phyloP scores from a whole-genome alignment of 192 early-diverging fungal genomes.

The Thoreauomyces humboldtii region DNA sequence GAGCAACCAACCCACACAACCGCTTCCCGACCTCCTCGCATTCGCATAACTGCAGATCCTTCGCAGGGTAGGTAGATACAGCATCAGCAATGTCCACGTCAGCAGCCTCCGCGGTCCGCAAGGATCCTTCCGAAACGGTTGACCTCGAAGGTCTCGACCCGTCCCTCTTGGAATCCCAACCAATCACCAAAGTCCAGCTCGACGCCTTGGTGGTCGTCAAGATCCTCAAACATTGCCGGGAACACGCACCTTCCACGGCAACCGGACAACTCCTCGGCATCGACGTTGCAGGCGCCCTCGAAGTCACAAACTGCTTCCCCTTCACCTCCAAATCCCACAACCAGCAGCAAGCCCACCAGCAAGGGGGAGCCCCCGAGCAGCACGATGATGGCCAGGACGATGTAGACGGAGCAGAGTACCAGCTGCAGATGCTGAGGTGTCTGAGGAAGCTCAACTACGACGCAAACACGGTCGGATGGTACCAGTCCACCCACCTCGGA shows the following conservation, averaged over 20 bases:
- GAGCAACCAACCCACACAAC: too few relatives aligned
- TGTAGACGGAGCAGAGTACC: slow-evolving; percentile 69
- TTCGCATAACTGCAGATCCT: too few relatives aligned
- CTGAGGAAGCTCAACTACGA: slow-evolving; percentile 93
- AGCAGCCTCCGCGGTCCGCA: neutral
- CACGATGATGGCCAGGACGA: slow-evolving; percentile 42
- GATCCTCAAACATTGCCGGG: slow-evolving; percentile 95
- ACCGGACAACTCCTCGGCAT: slow-evolving; percentile 94
- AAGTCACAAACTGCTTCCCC: slow-evolving; percentile 91
- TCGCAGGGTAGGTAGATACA: too few relatives aligned
- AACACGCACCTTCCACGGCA: slow-evolving; percentile 59
- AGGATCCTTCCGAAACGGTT: slow-evolving; percentile 1
- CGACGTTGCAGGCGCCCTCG: slow-evolving; percentile 84
- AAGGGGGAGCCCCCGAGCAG: too few relatives aligned
- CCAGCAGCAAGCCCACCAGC: too few relatives aligned
- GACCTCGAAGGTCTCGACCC: slow-evolving; percentile 49
- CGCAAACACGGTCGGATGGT: slow-evolving; percentile 95
- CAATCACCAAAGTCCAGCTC: slow-evolving; percentile 36
- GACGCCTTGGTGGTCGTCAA: slow-evolving; percentile 76
- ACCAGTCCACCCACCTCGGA: slow-evolving; percentile 86
- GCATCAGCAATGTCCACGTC: neutral
- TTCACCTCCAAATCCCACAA: slow-evolving; percentile 58
- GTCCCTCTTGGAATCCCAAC: slow-evolving; percentile 33
- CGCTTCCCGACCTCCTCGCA: too few relatives aligned
- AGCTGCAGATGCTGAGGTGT: slow-evolving; percentile 90